Evolutionary conservation across 768 basidiomycete species (phyloP).

Genomic region (Lentinula boryana): DNA sequence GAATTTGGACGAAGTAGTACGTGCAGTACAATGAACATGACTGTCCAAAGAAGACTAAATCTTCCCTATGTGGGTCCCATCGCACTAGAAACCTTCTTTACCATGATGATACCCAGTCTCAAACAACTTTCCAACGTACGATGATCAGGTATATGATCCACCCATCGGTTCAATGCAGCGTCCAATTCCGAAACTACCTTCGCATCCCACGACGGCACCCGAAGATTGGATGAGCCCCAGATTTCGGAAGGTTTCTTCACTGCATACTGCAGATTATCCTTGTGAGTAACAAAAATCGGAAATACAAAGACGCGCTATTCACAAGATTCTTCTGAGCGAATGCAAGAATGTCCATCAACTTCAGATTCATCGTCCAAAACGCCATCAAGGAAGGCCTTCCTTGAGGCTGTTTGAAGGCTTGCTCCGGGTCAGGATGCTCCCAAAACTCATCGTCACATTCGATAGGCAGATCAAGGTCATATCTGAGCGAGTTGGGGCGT

Average conservation of each 20-base stretch:
- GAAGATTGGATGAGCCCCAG: background rate
- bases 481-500: conserved; percentile 29
- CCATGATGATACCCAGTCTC: background rate
- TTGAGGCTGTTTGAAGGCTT: conserved; percentile 43
- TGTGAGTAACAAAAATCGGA: background rate
- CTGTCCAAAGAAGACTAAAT: conserved; percentile 34
- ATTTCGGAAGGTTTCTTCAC: background rate
- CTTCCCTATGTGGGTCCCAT: conserved; percentile 37
- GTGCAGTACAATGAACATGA: conserved; percentile 40
- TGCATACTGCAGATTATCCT: background rate
- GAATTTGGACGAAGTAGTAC: conserved; percentile 40
- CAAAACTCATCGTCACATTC: conserved; percentile 60
- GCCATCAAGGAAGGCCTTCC: background rate
- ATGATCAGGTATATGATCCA: conserved; percentile 41
- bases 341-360: conserved; percentile 41
- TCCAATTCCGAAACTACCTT: conserved; percentile 26
- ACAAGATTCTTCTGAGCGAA: conserved; percentile 46
- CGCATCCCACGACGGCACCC: background rate
- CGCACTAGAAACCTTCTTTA: conserved; percentile 24
- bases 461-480: conserved; percentile 47
- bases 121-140: conserved; percentile 13
- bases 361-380: conserved; percentile 34
- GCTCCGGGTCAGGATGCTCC: conserved; percentile 32
- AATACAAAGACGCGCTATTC: conserved; percentile 9
- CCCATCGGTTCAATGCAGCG: conserved; percentile 54